Evolutionary conservation across 768 basidiomycete genomes (phyloP), one percentile per base, ranked within the genome.

Genomic region (Lactifluus subvellereus): DNA sequence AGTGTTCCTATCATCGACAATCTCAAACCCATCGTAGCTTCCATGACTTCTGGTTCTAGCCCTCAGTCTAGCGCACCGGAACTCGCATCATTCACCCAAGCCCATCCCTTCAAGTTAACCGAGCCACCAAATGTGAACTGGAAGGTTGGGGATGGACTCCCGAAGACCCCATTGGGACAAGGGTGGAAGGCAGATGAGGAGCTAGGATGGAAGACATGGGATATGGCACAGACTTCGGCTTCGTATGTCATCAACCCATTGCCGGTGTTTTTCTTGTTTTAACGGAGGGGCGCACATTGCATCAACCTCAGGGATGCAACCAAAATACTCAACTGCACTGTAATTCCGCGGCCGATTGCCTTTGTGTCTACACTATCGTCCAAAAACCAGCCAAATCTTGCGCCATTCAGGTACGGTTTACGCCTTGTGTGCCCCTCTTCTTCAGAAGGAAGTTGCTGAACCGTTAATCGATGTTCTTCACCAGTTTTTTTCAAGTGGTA

Each of bases 331-430:
- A 84, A 80, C 10, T 83, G 81, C 56, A 81, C 80, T 9, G 78
- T 88, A 59, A 71, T 83, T 13, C 88, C 87, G 20, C 79, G 89
- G 43, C 87, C 87, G 13, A 81, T 89, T 55, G 87, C 84, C 1
- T 80, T 89, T 64, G 80, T 88, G 42, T 87, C 86, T 13, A 80
- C 85, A 8, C 61, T 84, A 45, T 81, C 82, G n/a, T 61, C 68
- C 4, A 72, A 78, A 59, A 84, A 82, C 2, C 68, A 75, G 4
- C 77, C 77, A 20, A 89, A 88, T 73, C 79, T 89, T 51, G 84
- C 86, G 5, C 83, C 85, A 1, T 86, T 87, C 74, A 88, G 86
- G 80, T 84, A 70, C 65, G 49, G 57, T 35, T 20, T 48, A 4
- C 37, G 48, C 11, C 2, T 27, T 27, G 27, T 27, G 27, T 2